These are phyloP conservation scores for Yarrowia osloensis DNA, from an alignment of 805 yeast species.

Conservation along the genomic window DNA sequence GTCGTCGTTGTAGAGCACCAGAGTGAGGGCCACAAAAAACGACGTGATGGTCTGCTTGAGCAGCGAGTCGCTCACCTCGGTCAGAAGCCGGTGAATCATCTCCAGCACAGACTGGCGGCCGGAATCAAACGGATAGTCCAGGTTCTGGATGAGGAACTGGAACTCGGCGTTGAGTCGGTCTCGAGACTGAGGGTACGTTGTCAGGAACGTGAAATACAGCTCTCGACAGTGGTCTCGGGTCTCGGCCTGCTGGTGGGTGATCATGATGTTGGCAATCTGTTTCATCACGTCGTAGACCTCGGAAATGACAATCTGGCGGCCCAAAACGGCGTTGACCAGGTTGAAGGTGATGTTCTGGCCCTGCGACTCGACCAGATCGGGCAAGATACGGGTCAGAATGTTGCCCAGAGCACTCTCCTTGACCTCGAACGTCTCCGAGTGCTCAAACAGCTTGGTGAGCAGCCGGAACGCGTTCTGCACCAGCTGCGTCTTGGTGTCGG, in stretches of 20 bases:
- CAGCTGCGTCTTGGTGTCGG: constrained; percentile 74
- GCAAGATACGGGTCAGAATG: constrained; percentile 68
- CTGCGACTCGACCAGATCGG: constrained; percentile 88
- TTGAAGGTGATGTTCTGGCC: constrained; percentile 86
- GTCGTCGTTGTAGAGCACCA: constrained; percentile 76
- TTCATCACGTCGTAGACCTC: constrained; percentile 91
- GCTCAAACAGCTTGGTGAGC: constrained; percentile 69
- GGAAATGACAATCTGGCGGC: constrained; percentile 73
- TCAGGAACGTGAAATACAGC: constrained; percentile 77
- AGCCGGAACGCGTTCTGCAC: constrained; percentile 79
- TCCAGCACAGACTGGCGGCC: constrained; percentile 94
- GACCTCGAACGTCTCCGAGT: constrained; percentile 62
- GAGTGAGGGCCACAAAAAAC: constrained; percentile 79
- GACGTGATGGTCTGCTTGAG: constrained; percentile 53
- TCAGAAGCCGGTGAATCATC: constrained; percentile 67
- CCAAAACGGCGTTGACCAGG: constrained; percentile 74
- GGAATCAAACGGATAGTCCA: constrained; percentile 77
- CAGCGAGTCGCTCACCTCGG: constrained; percentile 62
- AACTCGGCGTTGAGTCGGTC: constrained; percentile 82
- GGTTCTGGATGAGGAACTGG: constrained; percentile 73
- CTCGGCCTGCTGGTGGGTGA: constrained; percentile 80
- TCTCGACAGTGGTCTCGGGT: constrained; percentile 84
- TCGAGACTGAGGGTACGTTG: constrained; percentile 93
- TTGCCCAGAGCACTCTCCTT: constrained; percentile 74
- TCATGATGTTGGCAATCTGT: constrained; percentile 76